Evolutionary conservation across 768 basidiomycete genomes (phyloP).

Genomic region (Pleurotus sapidus): DNA sequence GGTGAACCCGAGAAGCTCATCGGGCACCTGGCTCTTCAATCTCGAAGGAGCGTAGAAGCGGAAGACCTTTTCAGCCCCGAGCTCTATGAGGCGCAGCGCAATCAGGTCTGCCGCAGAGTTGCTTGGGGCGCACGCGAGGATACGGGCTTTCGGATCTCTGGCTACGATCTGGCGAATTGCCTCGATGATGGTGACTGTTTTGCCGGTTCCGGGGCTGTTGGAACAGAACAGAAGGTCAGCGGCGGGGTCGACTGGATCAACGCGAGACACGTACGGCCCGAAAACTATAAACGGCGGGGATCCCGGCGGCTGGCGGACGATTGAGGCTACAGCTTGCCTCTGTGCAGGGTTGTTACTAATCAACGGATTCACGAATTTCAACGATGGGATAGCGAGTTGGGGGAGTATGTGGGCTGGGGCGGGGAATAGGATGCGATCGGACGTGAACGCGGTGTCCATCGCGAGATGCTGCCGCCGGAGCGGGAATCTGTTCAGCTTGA

Average conservation of each 20-base stretch:
- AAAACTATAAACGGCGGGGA: constrained; percentile 57
- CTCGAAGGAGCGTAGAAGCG: constrained; percentile 56
- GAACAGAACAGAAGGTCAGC: neutral
- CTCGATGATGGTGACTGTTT: constrained; percentile 63
- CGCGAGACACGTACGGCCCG: constrained; percentile 48
- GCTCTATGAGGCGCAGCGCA: constrained; percentile 36
- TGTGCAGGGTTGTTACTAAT: constrained; percentile 47
- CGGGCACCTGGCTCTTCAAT: constrained; percentile 39
- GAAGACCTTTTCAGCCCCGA: constrained; percentile 39
- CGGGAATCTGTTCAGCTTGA: constrained; percentile 55
- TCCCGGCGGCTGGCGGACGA: constrained; percentile 39
- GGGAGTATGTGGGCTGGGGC: constrained; percentile 21
- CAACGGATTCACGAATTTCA: constrained; percentile 36
- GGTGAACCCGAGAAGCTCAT: constrained; percentile 35
- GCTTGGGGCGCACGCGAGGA: constrained; percentile 62
- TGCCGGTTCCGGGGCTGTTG: constrained; percentile 59
- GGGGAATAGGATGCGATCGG: constrained; percentile 53
- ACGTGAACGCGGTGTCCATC: constrained; percentile 39
- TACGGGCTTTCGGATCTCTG: constrained; percentile 31
- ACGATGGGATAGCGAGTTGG: constrained; percentile 9
- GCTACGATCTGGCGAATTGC: constrained; percentile 51
- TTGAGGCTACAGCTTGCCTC: constrained; percentile 44
- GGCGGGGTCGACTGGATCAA: neutral
- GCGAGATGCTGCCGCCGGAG: constrained; percentile 61
- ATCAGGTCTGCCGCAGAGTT: constrained; percentile 66